These are phyloP conservation scores for Boeremia exigua DNA, from an alignment of 2,329 filamentous ascomycete genomes.

Conservation along the genomic window DNA sequence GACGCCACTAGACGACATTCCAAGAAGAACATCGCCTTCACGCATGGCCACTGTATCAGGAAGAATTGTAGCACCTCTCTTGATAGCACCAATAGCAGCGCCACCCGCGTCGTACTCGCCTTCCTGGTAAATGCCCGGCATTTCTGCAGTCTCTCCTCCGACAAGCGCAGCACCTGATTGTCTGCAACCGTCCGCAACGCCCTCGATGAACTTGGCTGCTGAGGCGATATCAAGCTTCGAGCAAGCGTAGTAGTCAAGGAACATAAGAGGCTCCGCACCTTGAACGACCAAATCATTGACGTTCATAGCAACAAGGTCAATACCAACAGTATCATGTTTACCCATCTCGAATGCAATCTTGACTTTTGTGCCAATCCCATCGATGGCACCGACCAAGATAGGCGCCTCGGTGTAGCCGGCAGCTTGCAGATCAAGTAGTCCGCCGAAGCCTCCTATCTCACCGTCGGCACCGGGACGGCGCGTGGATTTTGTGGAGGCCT, in stretches of 20 bases:
- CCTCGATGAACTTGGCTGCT: constrained; percentile 85
- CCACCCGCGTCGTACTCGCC: constrained; percentile 95
- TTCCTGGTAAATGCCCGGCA: constrained; percentile 90
- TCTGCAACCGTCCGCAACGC: constrained; percentile 86
- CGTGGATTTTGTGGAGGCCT: constrained; percentile 84
- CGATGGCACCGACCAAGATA: constrained; percentile 89
- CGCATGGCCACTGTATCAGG: constrained; percentile 78
- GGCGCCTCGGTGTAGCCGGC: constrained; percentile 78
- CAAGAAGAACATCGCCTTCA: constrained; percentile 83
- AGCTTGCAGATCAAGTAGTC: constrained; percentile 77
- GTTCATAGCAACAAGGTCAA: constrained; percentile 98
- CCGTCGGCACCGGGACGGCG: constrained; percentile 86
- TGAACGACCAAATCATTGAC: constrained; percentile 98
- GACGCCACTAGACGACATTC: constrained; percentile 81
- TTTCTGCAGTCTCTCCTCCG: constrained; percentile 97
- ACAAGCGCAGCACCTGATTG: constrained; percentile 87
- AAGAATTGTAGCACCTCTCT: constrained; percentile 68
- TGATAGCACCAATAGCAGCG: constrained; percentile 84
- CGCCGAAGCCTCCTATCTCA: constrained; percentile 94
- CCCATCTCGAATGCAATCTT: constrained; percentile 90
- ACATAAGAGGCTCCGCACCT: constrained; percentile 92
- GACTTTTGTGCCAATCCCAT: constrained; percentile 95
- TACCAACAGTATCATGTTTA: constrained; percentile 92
- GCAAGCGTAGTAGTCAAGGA: constrained; percentile 98
- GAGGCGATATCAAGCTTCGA: constrained; percentile 80